These are phyloP conservation scores for Hibiscus trionum DNA, from an alignment of 345 rosid genomes.

Conservation along the genomic window DNA sequence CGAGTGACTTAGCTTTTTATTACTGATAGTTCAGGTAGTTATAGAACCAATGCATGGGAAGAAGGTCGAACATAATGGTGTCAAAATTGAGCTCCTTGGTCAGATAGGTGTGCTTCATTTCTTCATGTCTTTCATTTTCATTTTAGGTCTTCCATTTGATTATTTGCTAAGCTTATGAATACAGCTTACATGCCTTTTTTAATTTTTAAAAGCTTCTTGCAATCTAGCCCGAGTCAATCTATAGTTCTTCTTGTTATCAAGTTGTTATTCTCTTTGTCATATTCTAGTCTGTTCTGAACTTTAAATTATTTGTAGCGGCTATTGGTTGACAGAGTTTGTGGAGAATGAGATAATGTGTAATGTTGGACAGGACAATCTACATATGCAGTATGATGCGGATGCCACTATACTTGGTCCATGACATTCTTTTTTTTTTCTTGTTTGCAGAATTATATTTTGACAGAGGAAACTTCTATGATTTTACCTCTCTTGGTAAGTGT, in stretches of 20 bases:
- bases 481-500: conserved; percentile 51
- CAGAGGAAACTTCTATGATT: conserved; percentile 52
- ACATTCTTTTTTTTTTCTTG: background rate
- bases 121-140: no score
- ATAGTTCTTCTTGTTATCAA: no score
- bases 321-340: background rate
- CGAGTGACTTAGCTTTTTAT: background rate
- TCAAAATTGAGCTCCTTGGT: conserved; percentile 69
- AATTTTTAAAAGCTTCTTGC: no score
- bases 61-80: conserved; percentile 67
- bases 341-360: background rate
- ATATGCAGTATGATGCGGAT: background rate
- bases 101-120: conserved; percentile 44
- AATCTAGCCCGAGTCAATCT: no score
- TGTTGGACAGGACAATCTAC: background rate
- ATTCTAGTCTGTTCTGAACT: background rate
- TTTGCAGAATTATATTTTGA: conserved; percentile 44
- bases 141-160: no score
- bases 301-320: background rate
- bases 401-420: no score
- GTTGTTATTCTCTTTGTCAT: background rate
- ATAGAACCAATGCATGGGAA: conserved; percentile 65
- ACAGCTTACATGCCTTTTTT: no score
- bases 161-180: no score
- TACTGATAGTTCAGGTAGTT: conserved; percentile 17